Percentiles rank a stretch among this genome's conserved stretches.
Evolutionary conservation across 2,329 filamentous ascomycete genomes (phyloP).

Genomic region (Taxawa tesnikishii): DNA sequence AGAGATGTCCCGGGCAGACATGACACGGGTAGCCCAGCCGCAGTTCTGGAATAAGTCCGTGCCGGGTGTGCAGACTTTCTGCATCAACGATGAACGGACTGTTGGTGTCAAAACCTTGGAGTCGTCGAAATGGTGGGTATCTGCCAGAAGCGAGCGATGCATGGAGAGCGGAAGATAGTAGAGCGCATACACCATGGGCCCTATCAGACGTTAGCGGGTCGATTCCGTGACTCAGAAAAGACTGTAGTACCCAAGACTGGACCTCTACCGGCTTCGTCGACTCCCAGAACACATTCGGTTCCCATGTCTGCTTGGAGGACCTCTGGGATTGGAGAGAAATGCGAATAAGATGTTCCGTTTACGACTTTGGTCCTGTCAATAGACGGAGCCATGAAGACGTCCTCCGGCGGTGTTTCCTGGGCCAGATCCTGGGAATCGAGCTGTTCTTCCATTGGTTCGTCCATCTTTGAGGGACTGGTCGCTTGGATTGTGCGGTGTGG

Average conservation of each 20-base stretch:
- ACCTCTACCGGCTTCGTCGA: constrained; percentile 88
- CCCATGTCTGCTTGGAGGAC: constrained; percentile 27
- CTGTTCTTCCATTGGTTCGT: constrained; percentile 16
- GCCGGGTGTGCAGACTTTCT: constrained; percentile 54
- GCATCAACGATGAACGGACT: constrained; percentile 64
- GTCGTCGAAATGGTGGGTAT: constrained; percentile 81
- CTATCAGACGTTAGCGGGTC: constrained; percentile 16
- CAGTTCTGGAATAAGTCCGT: constrained; percentile 50
- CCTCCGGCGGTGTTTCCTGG: constrained; percentile 19
- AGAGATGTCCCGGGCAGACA: constrained; percentile 75
- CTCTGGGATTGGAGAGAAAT: constrained; percentile 32
- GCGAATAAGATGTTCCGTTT: constrained; percentile 33
- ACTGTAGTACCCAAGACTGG: constrained; percentile 71
- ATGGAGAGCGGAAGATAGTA: constrained; percentile 59
- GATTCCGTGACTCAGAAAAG: constrained; percentile 13
- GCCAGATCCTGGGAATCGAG: constrained; percentile 17
- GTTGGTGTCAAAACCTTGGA: constrained; percentile 78
- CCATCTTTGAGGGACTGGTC: constrained; percentile 11
- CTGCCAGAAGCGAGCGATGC: constrained; percentile 61
- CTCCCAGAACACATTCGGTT: constrained; percentile 64
- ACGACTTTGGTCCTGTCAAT: constrained; percentile 26
- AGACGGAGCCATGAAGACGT: constrained; percentile 36
- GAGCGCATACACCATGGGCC: constrained; percentile 54
- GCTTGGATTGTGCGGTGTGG: too few relatives aligned
- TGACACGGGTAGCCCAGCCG: constrained; percentile 71